phyloP scores from a whole-genome alignment of 108 stramenopile species.

The Parmales sp. region DNA sequence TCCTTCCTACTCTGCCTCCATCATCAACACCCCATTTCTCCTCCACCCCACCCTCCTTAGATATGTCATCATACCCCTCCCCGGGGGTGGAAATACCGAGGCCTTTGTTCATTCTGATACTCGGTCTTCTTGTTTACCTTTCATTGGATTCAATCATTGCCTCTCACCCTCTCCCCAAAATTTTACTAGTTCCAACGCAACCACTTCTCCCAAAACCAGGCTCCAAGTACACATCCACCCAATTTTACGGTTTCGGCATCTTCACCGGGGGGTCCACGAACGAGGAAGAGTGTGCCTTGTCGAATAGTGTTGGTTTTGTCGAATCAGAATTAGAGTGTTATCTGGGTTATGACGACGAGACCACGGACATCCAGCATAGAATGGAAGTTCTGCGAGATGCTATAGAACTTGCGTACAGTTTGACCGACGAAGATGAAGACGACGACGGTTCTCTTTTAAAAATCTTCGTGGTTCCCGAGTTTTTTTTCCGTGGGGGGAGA shows the following conservation, averaged over 20 bases:
- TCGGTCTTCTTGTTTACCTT: too few species aligned
- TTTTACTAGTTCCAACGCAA: too few species aligned
- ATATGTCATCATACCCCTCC: too few species aligned
- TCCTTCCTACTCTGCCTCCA: too few species aligned
- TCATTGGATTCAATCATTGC: too few species aligned
- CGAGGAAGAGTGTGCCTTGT: neutral
- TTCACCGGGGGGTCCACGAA: neutral
- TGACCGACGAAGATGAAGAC: conserved; percentile 25
- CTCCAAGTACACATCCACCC: too few species aligned
- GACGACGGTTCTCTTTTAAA: conserved; percentile 38
- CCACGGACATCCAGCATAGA: conserved; percentile 33
- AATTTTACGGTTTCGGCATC: conserved; percentile 1
- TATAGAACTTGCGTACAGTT: conserved; percentile 46
- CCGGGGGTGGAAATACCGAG: too few species aligned
- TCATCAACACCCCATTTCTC: too few species aligned
- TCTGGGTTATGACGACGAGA: conserved; percentile 41
- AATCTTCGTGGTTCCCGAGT: conserved; percentile 64
- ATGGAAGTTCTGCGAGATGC: conserved; percentile 51
- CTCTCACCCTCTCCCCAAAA: too few species aligned
- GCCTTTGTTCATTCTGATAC: too few species aligned
- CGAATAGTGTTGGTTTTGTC: neutral
- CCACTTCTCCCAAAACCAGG: too few species aligned
- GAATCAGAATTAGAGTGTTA: conserved; percentile 40
- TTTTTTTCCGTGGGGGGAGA: conserved; percentile 45
- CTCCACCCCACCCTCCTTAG: too few species aligned